These are phyloP conservation scores for Ceriops tagal DNA, from an alignment of 345 rosid genomes.

Conservation along the genomic window DNA sequence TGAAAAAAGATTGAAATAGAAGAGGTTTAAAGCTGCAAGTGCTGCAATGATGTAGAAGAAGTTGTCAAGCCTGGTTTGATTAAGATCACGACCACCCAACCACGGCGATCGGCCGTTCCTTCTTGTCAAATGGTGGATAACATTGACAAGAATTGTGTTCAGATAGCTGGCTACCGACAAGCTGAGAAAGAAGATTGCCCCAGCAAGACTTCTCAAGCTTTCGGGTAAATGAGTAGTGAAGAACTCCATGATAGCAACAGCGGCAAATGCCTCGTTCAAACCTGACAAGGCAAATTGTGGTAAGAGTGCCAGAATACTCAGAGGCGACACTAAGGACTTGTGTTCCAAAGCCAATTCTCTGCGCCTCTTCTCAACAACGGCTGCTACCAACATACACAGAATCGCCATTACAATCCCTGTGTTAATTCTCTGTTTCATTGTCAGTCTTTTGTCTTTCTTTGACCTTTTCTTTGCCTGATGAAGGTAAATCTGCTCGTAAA, in stretches of 20 bases:
- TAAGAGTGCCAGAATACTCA: conserved; percentile 37
- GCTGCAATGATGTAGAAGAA: conserved; percentile 49
- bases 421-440: conserved; percentile 46
- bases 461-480: conserved; percentile 31
- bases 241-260: conserved; percentile 66
- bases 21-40: conserved; percentile 36
- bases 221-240: conserved; percentile 65
- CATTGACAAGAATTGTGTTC: conserved; percentile 41
- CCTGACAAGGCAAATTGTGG: conserved; percentile 70
- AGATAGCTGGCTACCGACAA: conserved; percentile 51
- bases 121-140: conserved; percentile 29
- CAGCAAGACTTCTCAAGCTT: conserved; percentile 67
- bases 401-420: conserved; percentile 55
- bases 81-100: conserved; percentile 65
- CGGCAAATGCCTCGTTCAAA: conserved; percentile 62
- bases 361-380: conserved; percentile 42
- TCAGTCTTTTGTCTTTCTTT: conserved; percentile 36
- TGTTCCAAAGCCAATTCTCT: conserved; percentile 38
- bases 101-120: conserved; percentile 33
- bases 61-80: conserved; percentile 45
- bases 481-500: conserved; percentile 47
- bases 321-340: conserved; percentile 42
- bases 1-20: conserved; percentile 53
- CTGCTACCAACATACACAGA: conserved; percentile 52
- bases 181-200: conserved; percentile 66